Conservation (phyloP, 495 filamentous ascomycete genomes). For the Hyaloscypha bicolor region DNA sequence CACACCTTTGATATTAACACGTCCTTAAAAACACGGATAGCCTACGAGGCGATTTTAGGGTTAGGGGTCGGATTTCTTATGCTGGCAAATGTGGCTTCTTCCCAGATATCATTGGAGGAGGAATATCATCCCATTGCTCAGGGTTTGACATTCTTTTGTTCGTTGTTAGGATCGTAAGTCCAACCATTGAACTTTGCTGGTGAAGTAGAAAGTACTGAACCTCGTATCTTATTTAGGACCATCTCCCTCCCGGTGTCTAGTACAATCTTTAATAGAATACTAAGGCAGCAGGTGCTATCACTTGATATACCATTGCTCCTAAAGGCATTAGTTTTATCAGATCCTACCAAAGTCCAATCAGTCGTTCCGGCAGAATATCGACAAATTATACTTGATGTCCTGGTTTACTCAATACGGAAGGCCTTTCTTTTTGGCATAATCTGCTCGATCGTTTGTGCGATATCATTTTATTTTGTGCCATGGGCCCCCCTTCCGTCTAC, state of each 20-base stretch:
- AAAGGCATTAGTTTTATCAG: conserved; percentile 2
- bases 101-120: background rate
- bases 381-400: background rate
- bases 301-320: background rate
- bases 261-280: conserved; percentile 1
- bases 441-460: conserved; percentile 2
- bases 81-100: conserved; percentile 8
- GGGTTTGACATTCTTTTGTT: conserved; percentile 2
- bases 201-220: background rate
- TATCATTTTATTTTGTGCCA: conserved; percentile 3
- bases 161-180: conserved; percentile 3
- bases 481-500: background rate
- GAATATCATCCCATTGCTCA: background rate
- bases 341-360: background rate
- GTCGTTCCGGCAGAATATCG: background rate
- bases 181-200: background rate
- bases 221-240: background rate
- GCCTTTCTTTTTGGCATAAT: background rate
- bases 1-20: conserved; percentile 49
- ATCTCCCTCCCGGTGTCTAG: conserved; percentile 5
- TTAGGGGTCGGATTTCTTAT: conserved; percentile 41
- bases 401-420: conserved; percentile 1
- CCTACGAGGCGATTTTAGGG: conserved; percentile 53
- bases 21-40: conserved; percentile 50
- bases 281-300: background rate